These are phyloP conservation scores for Cyclotella baltica DNA, from an alignment of 108 stramenopile genomes.

Conservation along the genomic window DNA sequence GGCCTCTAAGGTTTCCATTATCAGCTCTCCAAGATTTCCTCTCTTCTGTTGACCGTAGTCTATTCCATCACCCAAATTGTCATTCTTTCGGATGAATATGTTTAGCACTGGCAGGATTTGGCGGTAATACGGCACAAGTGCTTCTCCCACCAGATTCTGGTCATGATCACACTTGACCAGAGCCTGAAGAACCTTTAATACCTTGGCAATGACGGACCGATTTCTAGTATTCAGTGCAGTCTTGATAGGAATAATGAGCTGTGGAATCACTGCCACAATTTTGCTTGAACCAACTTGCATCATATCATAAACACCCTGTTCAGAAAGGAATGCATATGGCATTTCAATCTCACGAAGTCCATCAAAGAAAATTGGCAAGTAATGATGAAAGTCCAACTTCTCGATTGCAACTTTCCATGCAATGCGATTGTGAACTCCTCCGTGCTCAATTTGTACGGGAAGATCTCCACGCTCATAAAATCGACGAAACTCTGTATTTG, in stretches of 20 bases:
- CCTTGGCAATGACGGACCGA: conserved; percentile 85
- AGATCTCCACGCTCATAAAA: conserved; percentile 90
- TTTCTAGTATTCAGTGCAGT: conserved; percentile 89
- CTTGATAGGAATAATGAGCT: conserved; percentile 90
- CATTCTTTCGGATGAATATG: conserved; percentile 76
- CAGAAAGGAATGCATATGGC: conserved; percentile 89
- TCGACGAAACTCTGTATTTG: conserved; percentile 88
- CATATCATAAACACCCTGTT: conserved; percentile 92
- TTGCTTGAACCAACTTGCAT: conserved; percentile 74
- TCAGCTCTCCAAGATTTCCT: conserved; percentile 81
- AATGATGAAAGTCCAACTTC: conserved; percentile 91
- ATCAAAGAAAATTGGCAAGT: conserved; percentile 92
- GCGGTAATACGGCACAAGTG: conserved; percentile 91
- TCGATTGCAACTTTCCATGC: conserved; percentile 91
- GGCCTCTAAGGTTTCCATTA: conserved; percentile 83
- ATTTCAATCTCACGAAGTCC: conserved; percentile 88
- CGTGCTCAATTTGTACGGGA: conserved; percentile 86
- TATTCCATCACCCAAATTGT: conserved; percentile 85
- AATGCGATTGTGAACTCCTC: conserved; percentile 78
- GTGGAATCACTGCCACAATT: conserved; percentile 88
- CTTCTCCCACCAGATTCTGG: conserved; percentile 83
- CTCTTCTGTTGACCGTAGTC: conserved; percentile 87
- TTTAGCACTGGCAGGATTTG: conserved; percentile 91
- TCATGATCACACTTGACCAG: conserved; percentile 86
- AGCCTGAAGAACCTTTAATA: conserved; percentile 86